Percentiles rank a stretch among this genome's conserved stretches.
Evolutionary conservation across 495 filamentous ascomycete genomes (phyloP).

Genomic region (Aspergillus indologenus): DNA sequence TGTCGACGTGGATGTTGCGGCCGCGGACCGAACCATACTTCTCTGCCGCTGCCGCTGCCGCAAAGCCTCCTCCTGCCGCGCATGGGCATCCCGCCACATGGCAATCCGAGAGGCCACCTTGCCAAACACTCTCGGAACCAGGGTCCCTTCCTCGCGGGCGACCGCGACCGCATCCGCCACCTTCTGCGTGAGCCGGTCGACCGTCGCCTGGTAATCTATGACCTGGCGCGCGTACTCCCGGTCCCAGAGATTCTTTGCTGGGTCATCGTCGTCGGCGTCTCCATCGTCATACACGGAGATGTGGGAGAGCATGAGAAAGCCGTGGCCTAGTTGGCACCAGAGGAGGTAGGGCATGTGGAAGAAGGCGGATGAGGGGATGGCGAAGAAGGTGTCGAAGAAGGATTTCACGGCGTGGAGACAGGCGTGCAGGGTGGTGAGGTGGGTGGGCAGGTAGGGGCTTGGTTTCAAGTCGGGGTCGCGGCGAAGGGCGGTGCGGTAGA

Average conservation of each 20-base stretch:
- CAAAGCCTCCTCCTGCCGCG: neutral
- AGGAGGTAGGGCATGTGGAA: neutral
- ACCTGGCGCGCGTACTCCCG: neutral
- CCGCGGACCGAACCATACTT: too few relatives aligned
- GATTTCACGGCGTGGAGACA: neutral
- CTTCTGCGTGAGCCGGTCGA: neutral
- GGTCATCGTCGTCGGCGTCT: neutral
- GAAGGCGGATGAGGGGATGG: neutral
- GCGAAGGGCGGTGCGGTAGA: neutral
- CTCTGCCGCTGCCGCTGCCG: neutral
- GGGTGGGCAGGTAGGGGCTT: neutral
- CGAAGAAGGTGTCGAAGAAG: slow-evolving; percentile 1
- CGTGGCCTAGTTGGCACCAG: slow-evolving; percentile 3
- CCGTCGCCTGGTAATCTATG: neutral
- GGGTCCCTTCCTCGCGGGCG: neutral
- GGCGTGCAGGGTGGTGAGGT: neutral
- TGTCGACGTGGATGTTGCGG: too few relatives aligned
- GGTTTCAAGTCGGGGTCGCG: neutral
- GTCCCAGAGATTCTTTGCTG: neutral
- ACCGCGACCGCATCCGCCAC: neutral
- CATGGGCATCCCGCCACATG: neutral
- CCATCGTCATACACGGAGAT: neutral
- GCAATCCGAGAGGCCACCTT: neutral
- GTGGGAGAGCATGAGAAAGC: neutral
- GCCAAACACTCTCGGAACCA: neutral